Base-by-base conservation (phyloP, 2,329 filamentous ascomycete species). In the Pochonia chlamydosporia region DNA sequence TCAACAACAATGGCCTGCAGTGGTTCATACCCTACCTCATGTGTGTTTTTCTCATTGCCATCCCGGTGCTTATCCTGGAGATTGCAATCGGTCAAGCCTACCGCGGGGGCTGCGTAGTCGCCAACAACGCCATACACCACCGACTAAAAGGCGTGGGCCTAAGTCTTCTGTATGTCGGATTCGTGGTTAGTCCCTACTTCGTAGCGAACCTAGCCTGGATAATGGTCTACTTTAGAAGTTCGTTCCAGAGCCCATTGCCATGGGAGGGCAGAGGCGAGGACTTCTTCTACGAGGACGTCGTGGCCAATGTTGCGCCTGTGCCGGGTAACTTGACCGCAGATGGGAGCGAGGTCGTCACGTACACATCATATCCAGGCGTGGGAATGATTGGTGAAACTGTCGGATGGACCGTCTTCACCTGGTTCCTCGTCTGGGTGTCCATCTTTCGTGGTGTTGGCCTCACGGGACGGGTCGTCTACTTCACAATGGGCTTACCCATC, bases 1-100 rank as follows among this genome's bases (percentile, higher is more conserved):
- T 78, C 69, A 81, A 80, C 63, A 81, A 81, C 57, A 70, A 77
- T 47, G 78, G 78, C 3, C 64, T 80, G 5, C 77, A 81, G 54
- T 81, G 78, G 78, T 81, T 79, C 58, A 72, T 81, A 16, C 78
- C 77, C 0, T 81, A 81, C 51, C 57, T 80, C 4, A 62, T 80
- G 47, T 73, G 74, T 5, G 68, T 81, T 14, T 74, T 78, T 48
- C 59, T 79, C 10, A 69, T 81, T 48, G 76, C 76, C 31, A 79
- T 81, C 39, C 78, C 77, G 0, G 69, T 72, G 0, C 67, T 81
- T 31, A 70, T 79, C 11, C 69, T 80, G 20, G 78, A 81, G 56
- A 77, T 81, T 43, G 85, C 85, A 45, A 89, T 87, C 44, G 89
- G 89, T 40, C 86, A 80, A 54, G 76, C 76, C 4, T 78, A 79